These are phyloP conservation scores for Oidium heveae DNA, from an alignment of 2,329 filamentous ascomycete species.

Conservation along the genomic window DNA sequence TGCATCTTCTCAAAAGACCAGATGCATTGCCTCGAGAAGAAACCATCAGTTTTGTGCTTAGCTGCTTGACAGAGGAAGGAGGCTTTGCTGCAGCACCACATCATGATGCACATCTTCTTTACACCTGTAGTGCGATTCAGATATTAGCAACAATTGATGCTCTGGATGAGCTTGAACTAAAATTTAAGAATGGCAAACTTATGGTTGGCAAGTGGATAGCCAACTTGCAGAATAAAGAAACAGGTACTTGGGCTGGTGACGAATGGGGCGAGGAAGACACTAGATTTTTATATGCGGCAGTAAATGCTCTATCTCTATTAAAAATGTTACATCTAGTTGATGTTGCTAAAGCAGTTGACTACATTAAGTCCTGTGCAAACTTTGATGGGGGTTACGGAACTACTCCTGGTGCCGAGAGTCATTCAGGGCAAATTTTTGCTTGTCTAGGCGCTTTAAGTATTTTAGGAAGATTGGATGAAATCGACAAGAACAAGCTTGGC, in stretches of 20 bases:
- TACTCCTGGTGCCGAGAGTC: conserved; percentile 72
- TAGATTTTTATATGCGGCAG: conserved; percentile 70
- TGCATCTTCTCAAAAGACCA: conserved; percentile 62
- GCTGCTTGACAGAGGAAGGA: conserved; percentile 70
- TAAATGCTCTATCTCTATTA: conserved; percentile 74
- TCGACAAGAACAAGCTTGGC: conserved; percentile 60
- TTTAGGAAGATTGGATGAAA: conserved; percentile 53
- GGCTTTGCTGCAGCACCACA: conserved; percentile 86
- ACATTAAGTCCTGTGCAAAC: conserved; percentile 67
- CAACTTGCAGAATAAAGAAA: conserved; percentile 50
- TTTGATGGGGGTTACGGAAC: conserved; percentile 89
- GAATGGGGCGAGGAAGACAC: conserved; percentile 95
- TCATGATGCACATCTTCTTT: conserved; percentile 89
- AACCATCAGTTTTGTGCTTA: conserved; percentile 79
- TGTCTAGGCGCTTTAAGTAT: conserved; percentile 75
- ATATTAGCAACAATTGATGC: conserved; percentile 72
- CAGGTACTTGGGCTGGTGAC: conserved; percentile 78
- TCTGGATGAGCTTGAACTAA: conserved; percentile 53
- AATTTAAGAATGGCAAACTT: conserved; percentile 26
- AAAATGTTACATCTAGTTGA: conserved; percentile 48
- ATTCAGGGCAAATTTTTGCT: conserved; percentile 87
- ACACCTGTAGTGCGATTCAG: conserved; percentile 85
- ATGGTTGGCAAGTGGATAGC: conserved; percentile 70
- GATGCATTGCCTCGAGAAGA: conserved; percentile 58
- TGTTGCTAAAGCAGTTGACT: conserved; percentile 51